phyloP scores from a whole-genome alignment of 164 flowering plant genomes.

The Liquidambar formosana region DNA sequence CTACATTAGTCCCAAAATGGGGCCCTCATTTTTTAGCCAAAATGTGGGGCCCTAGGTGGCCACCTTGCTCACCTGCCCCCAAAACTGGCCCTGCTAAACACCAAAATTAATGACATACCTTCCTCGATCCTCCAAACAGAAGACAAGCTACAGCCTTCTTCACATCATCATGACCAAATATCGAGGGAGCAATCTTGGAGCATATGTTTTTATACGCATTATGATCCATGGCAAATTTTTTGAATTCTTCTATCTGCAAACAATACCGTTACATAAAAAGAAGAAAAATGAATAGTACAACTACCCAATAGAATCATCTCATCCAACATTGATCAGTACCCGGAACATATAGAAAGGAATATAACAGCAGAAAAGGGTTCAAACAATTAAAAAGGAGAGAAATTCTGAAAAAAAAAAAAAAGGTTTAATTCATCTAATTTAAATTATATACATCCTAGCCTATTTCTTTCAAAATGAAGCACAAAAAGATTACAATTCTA shows the following conservation, averaged over 20 bases:
- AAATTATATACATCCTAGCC: background rate
- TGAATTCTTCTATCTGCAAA: slow-evolving; percentile 81
- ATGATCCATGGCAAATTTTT: slow-evolving; percentile 75
- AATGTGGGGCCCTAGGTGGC: no score
- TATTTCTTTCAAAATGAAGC: background rate
- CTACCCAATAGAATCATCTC: background rate
- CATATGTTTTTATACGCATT: slow-evolving; percentile 71
- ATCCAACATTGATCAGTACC: background rate
- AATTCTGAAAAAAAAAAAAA: background rate
- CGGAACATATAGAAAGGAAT: no score
- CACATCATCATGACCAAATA: slow-evolving; percentile 91
- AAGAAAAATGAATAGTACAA: background rate
- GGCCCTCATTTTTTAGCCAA: no score
- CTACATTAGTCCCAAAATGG: no score
- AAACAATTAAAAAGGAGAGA: background rate
- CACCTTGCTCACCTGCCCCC: no score
- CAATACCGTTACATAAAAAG: background rate
- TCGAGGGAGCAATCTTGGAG: slow-evolving; percentile 95
- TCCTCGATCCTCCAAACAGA: slow-evolving; percentile 95
- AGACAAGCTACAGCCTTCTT: slow-evolving; percentile 97
- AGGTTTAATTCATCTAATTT: background rate
- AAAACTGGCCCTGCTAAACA: no score
- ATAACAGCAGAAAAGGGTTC: no score
- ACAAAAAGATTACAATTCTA: background rate
- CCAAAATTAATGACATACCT: slow-evolving; percentile 47